Base-by-base conservation (phyloP, 495 filamentous ascomycete genomes). In the Podospora pseudoanserina region DNA sequence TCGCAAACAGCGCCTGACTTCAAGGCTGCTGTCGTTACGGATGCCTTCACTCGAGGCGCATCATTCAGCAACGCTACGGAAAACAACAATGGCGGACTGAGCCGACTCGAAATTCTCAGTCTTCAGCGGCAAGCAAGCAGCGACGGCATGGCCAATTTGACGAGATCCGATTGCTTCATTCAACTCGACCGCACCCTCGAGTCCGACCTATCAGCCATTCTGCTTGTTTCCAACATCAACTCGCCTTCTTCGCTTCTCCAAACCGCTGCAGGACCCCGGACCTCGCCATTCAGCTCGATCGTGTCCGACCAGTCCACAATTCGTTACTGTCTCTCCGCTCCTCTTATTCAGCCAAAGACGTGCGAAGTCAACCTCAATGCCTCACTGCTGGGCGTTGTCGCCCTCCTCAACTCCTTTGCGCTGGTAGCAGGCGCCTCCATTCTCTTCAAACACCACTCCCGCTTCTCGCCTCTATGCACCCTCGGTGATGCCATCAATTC, bases 401-500 rank as follows among this genome's bases (percentile, higher is more conserved):
- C 76, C 15, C 65, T 82, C 4, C 73, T 83, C 15, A 82, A 83
- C 67, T 71, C 81, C 34, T 68, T 79, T 30, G 69, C 73, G 28
- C 68, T 82, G 65, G 67, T 82, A 30, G 64, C 66, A 64, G 73
- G 78, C 68, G 75, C 75, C 55, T 16, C 73, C 11, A 71, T 79
- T 32, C 70, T 84, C 57, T 73, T 83, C 27, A 74, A 69, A 32
- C 76, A 72, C 20, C 53, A 67, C 6, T 67, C 67, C 16, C 66
- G 72, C 28, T 79, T 79, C 71, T 70, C 73, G 19, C 82, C 81
- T 9, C 77, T 84, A 26, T 77, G 72, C 6, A 83, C 81, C 3
- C 74, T 83, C 23, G 81, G 82, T 67, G 82, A 84, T 60, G 75
- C 82, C 34, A 78, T 84, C 67, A 67, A 72, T 61, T 83, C 80